Evolutionary conservation across 129 eudicot genomes (phyloP).

Genomic region (Glebionis coronaria): DNA sequence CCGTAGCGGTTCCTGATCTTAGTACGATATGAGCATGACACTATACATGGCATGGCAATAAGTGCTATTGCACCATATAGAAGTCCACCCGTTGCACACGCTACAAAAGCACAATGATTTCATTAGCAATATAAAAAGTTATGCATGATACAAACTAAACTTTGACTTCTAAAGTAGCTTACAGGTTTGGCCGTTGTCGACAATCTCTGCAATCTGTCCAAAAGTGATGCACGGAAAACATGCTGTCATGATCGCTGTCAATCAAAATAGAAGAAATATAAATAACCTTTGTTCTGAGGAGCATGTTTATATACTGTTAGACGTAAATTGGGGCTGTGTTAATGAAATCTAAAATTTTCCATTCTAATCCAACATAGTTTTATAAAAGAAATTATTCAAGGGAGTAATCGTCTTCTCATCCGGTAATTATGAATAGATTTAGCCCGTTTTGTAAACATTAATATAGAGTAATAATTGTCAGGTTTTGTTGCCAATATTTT

Average conservation of each 20-base stretch:
- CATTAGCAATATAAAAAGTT: not conserved
- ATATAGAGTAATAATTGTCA: too few species aligned
- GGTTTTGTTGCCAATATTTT: not conserved
- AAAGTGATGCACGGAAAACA: conserved; percentile 61
- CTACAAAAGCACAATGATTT: conserved; percentile 14
- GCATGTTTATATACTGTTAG: too few species aligned
- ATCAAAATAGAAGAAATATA: not conserved
- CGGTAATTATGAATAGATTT: too few species aligned
- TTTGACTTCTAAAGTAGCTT: conserved; percentile 13
- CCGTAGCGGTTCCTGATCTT: conserved; percentile 43
- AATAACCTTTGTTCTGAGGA: not conserved
- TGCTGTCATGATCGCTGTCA: conserved; percentile 48
- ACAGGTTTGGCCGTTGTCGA: conserved; percentile 53
- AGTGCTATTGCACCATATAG: conserved; percentile 27
- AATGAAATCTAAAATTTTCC: too few species aligned
- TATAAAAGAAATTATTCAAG: too few species aligned
- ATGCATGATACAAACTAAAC: not conserved
- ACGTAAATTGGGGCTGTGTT: too few species aligned
- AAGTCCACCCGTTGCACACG: conserved; percentile 47
- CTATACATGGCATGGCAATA: conserved; percentile 47
- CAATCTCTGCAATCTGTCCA: conserved; percentile 63
- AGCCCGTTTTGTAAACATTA: too few species aligned
- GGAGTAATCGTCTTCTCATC: too few species aligned
- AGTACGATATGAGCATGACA: conserved; percentile 48
- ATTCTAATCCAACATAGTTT: too few species aligned